Evolutionary conservation across 1,284 basidiomycete genomes (phyloP).

Genomic region (Fomitopsis pinicola): DNA sequence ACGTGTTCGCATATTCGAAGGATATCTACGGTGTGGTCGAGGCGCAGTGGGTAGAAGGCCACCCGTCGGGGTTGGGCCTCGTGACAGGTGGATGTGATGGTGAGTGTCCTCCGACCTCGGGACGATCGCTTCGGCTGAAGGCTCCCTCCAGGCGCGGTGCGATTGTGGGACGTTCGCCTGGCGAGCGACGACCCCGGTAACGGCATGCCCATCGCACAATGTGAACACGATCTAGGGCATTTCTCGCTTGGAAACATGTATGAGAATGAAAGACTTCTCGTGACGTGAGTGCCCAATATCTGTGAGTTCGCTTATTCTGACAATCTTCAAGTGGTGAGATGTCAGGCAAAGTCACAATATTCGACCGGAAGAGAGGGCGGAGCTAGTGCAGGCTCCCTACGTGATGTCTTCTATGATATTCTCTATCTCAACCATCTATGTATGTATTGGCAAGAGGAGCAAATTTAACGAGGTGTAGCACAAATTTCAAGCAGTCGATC

Average conservation of each 20-base stretch:
- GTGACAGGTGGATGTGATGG: slow-evolving; percentile 65
- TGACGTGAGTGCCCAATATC: slow-evolving; percentile 46
- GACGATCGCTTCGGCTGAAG: background rate
- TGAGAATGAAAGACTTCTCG: slow-evolving; percentile 47
- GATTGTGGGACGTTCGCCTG: slow-evolving; percentile 56
- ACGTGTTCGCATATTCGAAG: slow-evolving; percentile 15
- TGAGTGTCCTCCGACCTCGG: slow-evolving; percentile 23
- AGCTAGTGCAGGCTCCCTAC: background rate
- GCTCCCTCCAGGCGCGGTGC: slow-evolving; percentile 50
- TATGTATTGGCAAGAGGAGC: too few relatives aligned
- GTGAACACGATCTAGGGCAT: slow-evolving; percentile 50
- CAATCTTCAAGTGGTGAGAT: slow-evolving; percentile 13
- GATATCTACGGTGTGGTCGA: slow-evolving; percentile 49
- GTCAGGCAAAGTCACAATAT: slow-evolving; percentile 19
- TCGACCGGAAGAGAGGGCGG: slow-evolving; percentile 1
- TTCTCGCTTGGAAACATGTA: slow-evolving; percentile 56
- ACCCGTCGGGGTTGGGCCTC: slow-evolving; percentile 39
- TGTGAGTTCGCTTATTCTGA: background rate
- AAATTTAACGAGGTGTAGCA: too few relatives aligned
- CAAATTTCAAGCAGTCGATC: too few relatives aligned
- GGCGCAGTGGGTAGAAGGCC: slow-evolving; percentile 51
- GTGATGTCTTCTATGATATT: too few relatives aligned
- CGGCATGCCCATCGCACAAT: slow-evolving; percentile 45
- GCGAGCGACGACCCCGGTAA: slow-evolving; percentile 36
- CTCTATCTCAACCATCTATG: too few relatives aligned